These are phyloP conservation scores for Chamaenerion angustifolium DNA, from an alignment of 345 rosid species.

Conservation along the genomic window DNA sequence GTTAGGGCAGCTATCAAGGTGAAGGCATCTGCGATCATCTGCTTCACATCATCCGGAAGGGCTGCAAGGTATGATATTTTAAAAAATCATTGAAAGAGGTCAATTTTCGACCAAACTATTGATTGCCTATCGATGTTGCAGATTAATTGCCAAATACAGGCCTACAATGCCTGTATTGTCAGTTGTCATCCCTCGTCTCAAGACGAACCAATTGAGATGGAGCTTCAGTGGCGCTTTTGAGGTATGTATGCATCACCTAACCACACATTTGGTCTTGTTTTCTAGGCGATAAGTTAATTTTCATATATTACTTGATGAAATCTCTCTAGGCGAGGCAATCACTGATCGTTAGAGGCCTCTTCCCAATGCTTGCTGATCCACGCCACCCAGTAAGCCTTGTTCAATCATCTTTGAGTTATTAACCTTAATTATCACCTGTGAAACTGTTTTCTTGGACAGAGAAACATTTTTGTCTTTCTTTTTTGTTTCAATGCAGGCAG, in stretches of 20 bases:
- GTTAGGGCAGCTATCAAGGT: conserved; percentile 77
- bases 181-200: conserved; percentile 65
- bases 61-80: too few species aligned
- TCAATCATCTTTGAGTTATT: too few species aligned
- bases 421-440: too few species aligned
- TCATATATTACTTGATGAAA: neutral
- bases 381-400: conserved; percentile 31
- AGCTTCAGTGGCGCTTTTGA: conserved; percentile 63
- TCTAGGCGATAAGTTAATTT: neutral
- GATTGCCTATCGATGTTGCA: conserved; percentile 1
- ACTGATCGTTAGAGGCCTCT: conserved; percentile 49
- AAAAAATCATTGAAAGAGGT: too few species aligned
- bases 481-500: conserved; percentile 25
- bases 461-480: neutral
- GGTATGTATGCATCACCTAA: conserved; percentile 17
- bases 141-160: conserved; percentile 67
- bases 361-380: conserved; percentile 57
- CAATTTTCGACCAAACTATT: conserved; percentile 1
- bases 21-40: conserved; percentile 60
- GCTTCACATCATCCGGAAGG: conserved; percentile 73
- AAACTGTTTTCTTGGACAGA: neutral
- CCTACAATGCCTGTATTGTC: conserved; percentile 74
- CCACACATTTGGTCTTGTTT: neutral
- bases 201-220: conserved; percentile 58
- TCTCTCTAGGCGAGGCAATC: conserved; percentile 54